Conservation (phyloP, 257 asterid genomes). For the Nicotiana undulata region DNA sequence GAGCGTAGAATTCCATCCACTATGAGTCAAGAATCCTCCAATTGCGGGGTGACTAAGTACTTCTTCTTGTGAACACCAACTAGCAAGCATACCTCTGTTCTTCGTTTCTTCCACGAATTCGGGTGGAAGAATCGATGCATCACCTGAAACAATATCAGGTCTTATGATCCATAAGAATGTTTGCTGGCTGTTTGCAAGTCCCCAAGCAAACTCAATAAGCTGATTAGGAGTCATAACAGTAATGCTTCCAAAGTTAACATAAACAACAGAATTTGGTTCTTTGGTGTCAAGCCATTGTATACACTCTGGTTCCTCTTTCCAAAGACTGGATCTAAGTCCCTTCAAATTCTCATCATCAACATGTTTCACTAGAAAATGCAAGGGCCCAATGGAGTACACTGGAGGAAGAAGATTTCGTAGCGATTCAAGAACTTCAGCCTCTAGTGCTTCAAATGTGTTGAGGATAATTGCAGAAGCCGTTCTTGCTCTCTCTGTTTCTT, state of each 20-base stretch:
- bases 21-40: slow-evolving; percentile 9
- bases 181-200: slow-evolving; percentile 6
- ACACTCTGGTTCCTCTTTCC: slow-evolving; percentile 8
- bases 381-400: slow-evolving; percentile 12
- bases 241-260: slow-evolving; percentile 4
- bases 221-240: slow-evolving; percentile 6
- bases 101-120: neutral
- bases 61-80: slow-evolving; percentile 13
- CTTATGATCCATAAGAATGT: slow-evolving; percentile 12
- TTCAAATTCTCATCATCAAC: neutral
- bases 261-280: slow-evolving; percentile 6
- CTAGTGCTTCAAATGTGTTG: slow-evolving; percentile 11
- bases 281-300: slow-evolving; percentile 3
- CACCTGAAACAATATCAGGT: neutral
- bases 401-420: neutral
- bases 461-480: neutral
- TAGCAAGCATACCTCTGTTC: slow-evolving; percentile 6
- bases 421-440: neutral
- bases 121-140: neutral
- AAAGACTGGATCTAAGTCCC: neutral
- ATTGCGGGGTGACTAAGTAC: slow-evolving; percentile 6
- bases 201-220: slow-evolving; percentile 16
- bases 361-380: slow-evolving; percentile 1
- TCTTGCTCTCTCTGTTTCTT: slow-evolving; percentile 6
- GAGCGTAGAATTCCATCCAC: slow-evolving; percentile 7